Conservation (phyloP, 2,329 filamentous ascomycete species). For the Cryphonectria parasitica region DNA sequence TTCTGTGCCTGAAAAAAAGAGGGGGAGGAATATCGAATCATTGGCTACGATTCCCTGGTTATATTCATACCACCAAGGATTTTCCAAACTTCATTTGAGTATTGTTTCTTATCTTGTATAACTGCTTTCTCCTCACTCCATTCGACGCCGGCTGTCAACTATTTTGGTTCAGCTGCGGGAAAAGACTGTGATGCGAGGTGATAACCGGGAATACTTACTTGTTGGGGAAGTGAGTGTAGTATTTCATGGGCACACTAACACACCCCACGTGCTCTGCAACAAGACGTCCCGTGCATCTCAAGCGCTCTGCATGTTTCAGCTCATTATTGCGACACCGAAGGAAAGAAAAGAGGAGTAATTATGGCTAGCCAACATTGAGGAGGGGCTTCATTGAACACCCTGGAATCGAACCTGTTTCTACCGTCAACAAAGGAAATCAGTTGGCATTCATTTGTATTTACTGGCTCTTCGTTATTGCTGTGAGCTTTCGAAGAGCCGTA, state of each 20-base stretch:
- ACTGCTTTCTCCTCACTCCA: too few species aligned
- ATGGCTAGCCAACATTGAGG: background rate
- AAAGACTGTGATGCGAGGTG: background rate
- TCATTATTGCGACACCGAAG: background rate
- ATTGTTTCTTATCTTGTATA: too few species aligned
- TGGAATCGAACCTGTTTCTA: background rate
- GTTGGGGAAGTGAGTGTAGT: background rate
- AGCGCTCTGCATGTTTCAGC: background rate
- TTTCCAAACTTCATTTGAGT: too few species aligned
- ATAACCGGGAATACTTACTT: background rate
- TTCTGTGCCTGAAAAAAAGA: background rate
- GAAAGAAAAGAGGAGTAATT: conserved; percentile 4
- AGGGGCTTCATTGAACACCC: too few species aligned
- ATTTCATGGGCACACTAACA: background rate
- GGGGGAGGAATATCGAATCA: background rate
- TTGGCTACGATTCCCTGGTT: background rate
- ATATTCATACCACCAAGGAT: too few species aligned
- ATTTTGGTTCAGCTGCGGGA: background rate
- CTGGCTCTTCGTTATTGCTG: background rate
- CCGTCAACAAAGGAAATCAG: background rate
- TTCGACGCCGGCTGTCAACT: too few species aligned
- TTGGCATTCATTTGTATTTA: background rate
- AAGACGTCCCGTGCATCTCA: background rate
- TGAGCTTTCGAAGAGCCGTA: background rate
- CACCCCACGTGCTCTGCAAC: background rate